Percentiles rank a stretch among this genome's conserved stretches.
These are phyloP conservation scores for Chlorella sorokiniana DNA, from an alignment of 139 green algal genomes.

Conservation along the genomic window DNA sequence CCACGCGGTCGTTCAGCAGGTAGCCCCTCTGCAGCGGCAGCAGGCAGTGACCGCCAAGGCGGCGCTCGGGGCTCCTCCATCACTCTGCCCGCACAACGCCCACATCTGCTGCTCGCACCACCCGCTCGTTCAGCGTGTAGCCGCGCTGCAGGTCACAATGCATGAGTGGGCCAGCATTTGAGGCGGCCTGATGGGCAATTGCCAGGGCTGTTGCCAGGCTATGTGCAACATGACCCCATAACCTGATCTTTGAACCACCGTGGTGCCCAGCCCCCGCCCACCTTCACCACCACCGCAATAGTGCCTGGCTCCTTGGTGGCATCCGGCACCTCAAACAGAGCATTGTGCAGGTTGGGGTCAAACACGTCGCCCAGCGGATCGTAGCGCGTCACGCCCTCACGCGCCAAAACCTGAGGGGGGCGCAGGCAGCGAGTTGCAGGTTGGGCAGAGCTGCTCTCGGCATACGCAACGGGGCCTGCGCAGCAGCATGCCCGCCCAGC, in stretches of 20 bases:
- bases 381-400: slow-evolving; percentile 74
- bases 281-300: slow-evolving; percentile 85
- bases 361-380: slow-evolving; percentile 83
- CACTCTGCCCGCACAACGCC: slow-evolving; percentile 54
- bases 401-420: slow-evolving; percentile 69
- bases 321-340: slow-evolving; percentile 89
- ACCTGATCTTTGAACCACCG: background rate
- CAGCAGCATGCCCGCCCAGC: background rate
- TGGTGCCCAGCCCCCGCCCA: slow-evolving; percentile 10
- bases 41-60: no score
- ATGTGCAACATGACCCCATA: background rate
- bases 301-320: slow-evolving; percentile 74
- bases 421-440: background rate
- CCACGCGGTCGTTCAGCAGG: slow-evolving; percentile 75
- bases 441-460: no score
- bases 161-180: background rate
- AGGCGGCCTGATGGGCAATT: no score
- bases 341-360: slow-evolving; percentile 94
- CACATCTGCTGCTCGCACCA: slow-evolving; percentile 87
- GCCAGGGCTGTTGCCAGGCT: background rate
- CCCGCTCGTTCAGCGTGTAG: slow-evolving; percentile 83
- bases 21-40: slow-evolving; percentile 56
- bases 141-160: slow-evolving; percentile 32
- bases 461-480: background rate
- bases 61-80: background rate